Conservation (phyloP, 176 grass and related monocot genomes). For the Bonia amplexicaulis region DNA sequence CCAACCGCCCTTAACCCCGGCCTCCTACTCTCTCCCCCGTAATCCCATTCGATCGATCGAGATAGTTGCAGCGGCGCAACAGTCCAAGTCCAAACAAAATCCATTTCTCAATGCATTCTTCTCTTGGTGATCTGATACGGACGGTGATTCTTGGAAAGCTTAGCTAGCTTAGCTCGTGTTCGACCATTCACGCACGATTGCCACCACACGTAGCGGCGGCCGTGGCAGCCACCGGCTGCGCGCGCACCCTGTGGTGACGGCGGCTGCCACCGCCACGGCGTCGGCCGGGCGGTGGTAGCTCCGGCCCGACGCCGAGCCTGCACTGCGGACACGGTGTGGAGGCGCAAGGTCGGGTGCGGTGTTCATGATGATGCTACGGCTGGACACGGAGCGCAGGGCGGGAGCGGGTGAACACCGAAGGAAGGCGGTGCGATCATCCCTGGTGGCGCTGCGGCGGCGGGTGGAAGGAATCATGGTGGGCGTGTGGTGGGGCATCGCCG, state of each 20-base stretch:
- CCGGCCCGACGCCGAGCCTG: not conserved
- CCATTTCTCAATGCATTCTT: not conserved
- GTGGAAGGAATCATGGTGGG: conserved; percentile 60
- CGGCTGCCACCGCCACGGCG: not conserved
- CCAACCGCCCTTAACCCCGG: not conserved
- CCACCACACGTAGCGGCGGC: conserved; percentile 44
- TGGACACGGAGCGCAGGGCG: conserved; percentile 49
- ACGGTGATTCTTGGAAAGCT: not conserved
- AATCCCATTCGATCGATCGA: not conserved
- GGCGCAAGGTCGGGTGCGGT: conserved; percentile 38
- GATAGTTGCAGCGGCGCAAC: conserved; percentile 1
- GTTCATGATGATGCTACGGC: conserved; percentile 68
- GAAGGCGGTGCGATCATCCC: conserved; percentile 47
- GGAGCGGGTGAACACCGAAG: conserved; percentile 51
- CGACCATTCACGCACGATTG: conserved; percentile 24
- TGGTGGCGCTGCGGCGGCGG: conserved; percentile 52
- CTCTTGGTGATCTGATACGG: conserved; percentile 2
- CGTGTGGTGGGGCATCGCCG: conserved; percentile 67
- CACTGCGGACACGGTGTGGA: conserved; percentile 1
- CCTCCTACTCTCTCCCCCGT: not conserved
- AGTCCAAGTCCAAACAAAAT: conserved; percentile 1
- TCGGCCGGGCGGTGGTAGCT: conserved; percentile 1
- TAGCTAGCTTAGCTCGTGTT: not conserved
- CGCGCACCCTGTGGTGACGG: conserved; percentile 9
- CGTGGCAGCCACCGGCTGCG: not conserved